Evolutionary conservation across 495 filamentous ascomycete species (phyloP).

Genomic region (Penicillium verhagenii): DNA sequence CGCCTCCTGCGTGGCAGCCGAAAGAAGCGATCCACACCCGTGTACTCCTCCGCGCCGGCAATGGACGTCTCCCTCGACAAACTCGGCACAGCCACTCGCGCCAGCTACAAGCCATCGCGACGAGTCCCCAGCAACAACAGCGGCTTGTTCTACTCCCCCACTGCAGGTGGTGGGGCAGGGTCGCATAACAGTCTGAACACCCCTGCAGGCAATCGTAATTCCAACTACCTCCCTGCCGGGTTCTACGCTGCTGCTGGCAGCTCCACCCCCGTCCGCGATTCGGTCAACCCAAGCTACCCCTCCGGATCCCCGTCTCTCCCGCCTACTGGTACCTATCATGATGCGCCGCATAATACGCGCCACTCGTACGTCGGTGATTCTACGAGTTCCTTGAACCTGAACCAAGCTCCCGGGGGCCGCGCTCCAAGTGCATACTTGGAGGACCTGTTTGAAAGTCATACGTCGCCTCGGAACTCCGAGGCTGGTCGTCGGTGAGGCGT

Average conservation of each 20-base stretch:
- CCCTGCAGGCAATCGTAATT: conserved; percentile 51
- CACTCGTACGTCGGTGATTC: conserved; percentile 50
- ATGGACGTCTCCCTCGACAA: conserved; percentile 61
- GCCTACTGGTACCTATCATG: conserved; percentile 34
- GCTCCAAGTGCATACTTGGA: conserved; percentile 92
- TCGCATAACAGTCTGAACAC: conserved; percentile 20
- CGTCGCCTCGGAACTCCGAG: conserved; percentile 21
- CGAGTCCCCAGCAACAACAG: conserved; percentile 49
- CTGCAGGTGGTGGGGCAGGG: conserved; percentile 58
- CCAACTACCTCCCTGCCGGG: conserved; percentile 81
- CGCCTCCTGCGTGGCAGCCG: conserved; percentile 54
- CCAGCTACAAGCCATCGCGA: conserved; percentile 37
- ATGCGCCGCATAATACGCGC: conserved; percentile 30
- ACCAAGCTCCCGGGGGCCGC: conserved; percentile 63
- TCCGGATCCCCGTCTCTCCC: conserved; percentile 65
- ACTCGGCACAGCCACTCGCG: conserved; percentile 39
- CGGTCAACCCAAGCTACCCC: conserved; percentile 41
- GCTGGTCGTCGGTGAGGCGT: conserved; percentile 13
- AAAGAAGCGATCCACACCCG: conserved; percentile 39
- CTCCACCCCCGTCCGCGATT: conserved; percentile 37
- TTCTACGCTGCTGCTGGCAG: conserved; percentile 76
- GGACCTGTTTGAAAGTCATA: conserved; percentile 78
- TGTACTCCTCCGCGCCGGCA: conserved; percentile 31
- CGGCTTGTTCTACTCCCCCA: conserved; percentile 92
- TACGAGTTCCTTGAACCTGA: conserved; percentile 68